Conservation (phyloP, 2,329 filamentous ascomycete genomes). For the Cordyceps pruinosa region DNA sequence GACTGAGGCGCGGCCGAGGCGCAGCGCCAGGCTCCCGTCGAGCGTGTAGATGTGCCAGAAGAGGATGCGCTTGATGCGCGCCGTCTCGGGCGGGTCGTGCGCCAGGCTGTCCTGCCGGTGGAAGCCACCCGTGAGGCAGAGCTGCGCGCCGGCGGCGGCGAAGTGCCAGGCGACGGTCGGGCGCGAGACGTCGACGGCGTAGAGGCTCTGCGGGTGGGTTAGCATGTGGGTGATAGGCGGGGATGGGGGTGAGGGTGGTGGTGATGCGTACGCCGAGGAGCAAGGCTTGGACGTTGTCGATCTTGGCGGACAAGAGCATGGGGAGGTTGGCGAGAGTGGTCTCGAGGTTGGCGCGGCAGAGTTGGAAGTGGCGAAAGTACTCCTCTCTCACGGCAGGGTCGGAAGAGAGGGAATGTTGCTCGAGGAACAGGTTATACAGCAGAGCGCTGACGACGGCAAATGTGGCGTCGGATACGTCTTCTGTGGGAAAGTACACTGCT, state of each 20-base stretch:
- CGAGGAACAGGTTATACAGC: conserved; percentile 44
- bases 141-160: conserved; percentile 48
- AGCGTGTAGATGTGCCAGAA: conserved; percentile 50
- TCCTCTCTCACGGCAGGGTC: conserved; percentile 28
- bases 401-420: conserved; percentile 33
- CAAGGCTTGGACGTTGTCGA: conserved; percentile 51
- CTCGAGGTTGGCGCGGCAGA: conserved; percentile 43
- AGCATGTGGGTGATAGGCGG: neutral
- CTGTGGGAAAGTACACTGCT: conserved; percentile 44
- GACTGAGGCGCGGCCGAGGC: conserved; percentile 50
- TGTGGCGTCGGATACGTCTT: conserved; percentile 42
- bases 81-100: conserved; percentile 25
- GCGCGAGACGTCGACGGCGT: conserved; percentile 55
- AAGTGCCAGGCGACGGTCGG: conserved; percentile 60
- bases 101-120: conserved; percentile 39
- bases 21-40: conserved; percentile 51
- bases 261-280: conserved; percentile 44
- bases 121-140: conserved; percentile 57
- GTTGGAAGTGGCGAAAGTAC: conserved; percentile 31
- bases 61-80: conserved; percentile 33
- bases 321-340: conserved; percentile 45
- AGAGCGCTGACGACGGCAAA: conserved; percentile 45
- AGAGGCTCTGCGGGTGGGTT: conserved; percentile 41
- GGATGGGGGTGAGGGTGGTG: neutral
- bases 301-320: conserved; percentile 48